A percentile compares a stretch with the other conserved stretches of the same genome.
Conservation (phyloP, 345 rosid species). For the Corchorus olitorius region DNA sequence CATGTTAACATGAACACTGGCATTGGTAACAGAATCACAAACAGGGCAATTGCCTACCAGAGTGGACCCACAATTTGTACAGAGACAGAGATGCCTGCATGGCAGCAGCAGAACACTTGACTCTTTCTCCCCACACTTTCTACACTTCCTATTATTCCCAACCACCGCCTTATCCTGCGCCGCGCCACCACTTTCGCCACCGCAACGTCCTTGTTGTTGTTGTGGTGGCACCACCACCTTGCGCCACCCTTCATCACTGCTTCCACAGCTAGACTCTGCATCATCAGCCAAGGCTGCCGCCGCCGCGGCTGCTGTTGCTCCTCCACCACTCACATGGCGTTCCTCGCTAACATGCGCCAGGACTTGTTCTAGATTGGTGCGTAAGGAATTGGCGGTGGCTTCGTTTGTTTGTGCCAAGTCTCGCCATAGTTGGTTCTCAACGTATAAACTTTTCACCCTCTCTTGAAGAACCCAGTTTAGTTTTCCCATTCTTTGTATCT, state of each 20-base stretch:
- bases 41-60: slow-evolving; percentile 48
- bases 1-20: slow-evolving; percentile 70
- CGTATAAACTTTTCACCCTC: slow-evolving; percentile 45
- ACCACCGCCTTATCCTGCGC: slow-evolving; percentile 18
- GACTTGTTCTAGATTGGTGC: slow-evolving; percentile 57
- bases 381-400: slow-evolving; percentile 62
- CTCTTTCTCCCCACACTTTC: slow-evolving; percentile 68
- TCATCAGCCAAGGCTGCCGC: slow-evolving; percentile 40
- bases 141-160: slow-evolving; percentile 35
- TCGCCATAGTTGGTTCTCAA: slow-evolving; percentile 69
- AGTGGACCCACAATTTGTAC: slow-evolving; percentile 65
- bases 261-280: slow-evolving; percentile 68
- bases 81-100: slow-evolving; percentile 86
- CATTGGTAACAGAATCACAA: slow-evolving; percentile 52
- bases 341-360: slow-evolving; percentile 56
- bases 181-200: background rate
- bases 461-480: slow-evolving; percentile 70
- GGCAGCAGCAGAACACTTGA: slow-evolving; percentile 77
- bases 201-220: slow-evolving; percentile 19
- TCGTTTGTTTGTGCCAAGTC: slow-evolving; percentile 71
- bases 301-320: slow-evolving; percentile 26
- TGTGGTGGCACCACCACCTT: slow-evolving; percentile 17
- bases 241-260: slow-evolving; percentile 32
- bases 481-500: slow-evolving; percentile 52
- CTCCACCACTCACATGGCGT: slow-evolving; percentile 25